These are phyloP conservation scores for Fusarium hainanense DNA, from an alignment of 2,329 filamentous ascomycete species.

Conservation along the genomic window DNA sequence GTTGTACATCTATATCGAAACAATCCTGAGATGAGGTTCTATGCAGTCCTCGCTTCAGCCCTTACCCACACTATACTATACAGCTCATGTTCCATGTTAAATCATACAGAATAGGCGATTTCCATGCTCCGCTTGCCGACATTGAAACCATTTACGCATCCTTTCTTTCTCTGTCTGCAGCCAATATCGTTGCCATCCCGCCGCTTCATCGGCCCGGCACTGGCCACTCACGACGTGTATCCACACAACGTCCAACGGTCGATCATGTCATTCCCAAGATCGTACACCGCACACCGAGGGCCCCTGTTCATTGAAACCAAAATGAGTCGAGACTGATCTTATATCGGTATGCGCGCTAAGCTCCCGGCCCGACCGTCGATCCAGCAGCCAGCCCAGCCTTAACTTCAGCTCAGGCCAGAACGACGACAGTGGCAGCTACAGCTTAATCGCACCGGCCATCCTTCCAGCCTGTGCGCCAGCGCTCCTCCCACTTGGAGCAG, in stretches of 20 bases:
- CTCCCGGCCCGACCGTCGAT: constrained; percentile 23
- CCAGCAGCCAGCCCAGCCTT: constrained; percentile 14
- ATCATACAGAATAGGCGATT: constrained; percentile 22
- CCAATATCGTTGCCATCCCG: constrained; percentile 3
- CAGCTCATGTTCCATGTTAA: constrained; percentile 9
- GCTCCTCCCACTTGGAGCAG: constrained; percentile 89
- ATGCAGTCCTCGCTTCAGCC: constrained; percentile 11
- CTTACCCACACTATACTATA: constrained; percentile 7
- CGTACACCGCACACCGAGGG: constrained; percentile 35
- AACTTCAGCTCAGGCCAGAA: constrained; percentile 27
- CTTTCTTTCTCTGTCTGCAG: constrained; percentile 1
- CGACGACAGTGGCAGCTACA: constrained; percentile 20
- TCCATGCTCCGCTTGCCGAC: neutral
- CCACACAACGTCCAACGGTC: constrained; percentile 25
- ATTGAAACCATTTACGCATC: constrained; percentile 9
- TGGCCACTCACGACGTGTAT: constrained; percentile 14
- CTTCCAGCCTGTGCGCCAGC: constrained; percentile 92
- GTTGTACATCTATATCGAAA: constrained; percentile 16
- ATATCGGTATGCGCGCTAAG: constrained; percentile 15
- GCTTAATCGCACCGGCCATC: constrained; percentile 70
- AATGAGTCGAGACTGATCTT: constrained; percentile 3
- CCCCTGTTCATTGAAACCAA: neutral
- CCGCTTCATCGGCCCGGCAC: constrained; percentile 27
- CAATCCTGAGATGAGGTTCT: constrained; percentile 42
- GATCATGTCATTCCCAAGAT: constrained; percentile 24